Evolutionary conservation across 2,329 filamentous ascomycete genomes (phyloP), one percentile per base, ranked within the genome.

Genomic region (Lojkania enalia): DNA sequence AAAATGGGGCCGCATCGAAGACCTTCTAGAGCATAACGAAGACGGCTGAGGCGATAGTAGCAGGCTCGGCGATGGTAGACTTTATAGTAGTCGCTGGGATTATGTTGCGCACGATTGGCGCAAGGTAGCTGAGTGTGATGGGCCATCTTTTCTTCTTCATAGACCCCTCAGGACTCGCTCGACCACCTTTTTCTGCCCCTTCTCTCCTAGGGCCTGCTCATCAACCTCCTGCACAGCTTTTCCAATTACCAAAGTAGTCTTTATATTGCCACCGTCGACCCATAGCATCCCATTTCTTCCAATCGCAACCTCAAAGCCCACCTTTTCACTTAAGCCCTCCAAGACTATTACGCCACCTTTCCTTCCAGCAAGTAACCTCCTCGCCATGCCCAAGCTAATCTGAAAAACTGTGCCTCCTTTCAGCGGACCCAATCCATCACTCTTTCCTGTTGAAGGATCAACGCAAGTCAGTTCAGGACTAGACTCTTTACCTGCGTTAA

Each of bases 391-490:
- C 1, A 87, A 76, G 5, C 87, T 92, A 21, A 97, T 77, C 51
- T 83, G 76, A 62, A 91, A 96, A 19, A 95, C 72, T 87, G 95
- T 96, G 11, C 94, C 94, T 6, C 86, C 89, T 2, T 78, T 83
- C 39, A 99, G 72, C 5, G 88, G 88, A 0, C 94, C 94, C 13
- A 97, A 76, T 0, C 92, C 92, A 35, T 96, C 91, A 2, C 87
- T 80, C 63, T 95, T 96, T 19, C 92, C 92, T 0, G 91, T 96
- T 1, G 86, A 80, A 0, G 88, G 79, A 51, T 90, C 89, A 33
- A 95, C 86, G 68, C 94, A 97, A 61, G 95, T 90, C 33, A 99
- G 76, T 72, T 97, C 94, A 1, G 90, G 81, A 63, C 96, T 90
- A 74, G 91, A 89, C 36, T 69, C 60, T 35, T 55, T 59, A 30